Percentiles rank a stretch among this genome's conserved stretches.
phyloP scores from a whole-genome alignment of 768 basidiomycete species.

The Gloeopeniophorella convolvens region DNA sequence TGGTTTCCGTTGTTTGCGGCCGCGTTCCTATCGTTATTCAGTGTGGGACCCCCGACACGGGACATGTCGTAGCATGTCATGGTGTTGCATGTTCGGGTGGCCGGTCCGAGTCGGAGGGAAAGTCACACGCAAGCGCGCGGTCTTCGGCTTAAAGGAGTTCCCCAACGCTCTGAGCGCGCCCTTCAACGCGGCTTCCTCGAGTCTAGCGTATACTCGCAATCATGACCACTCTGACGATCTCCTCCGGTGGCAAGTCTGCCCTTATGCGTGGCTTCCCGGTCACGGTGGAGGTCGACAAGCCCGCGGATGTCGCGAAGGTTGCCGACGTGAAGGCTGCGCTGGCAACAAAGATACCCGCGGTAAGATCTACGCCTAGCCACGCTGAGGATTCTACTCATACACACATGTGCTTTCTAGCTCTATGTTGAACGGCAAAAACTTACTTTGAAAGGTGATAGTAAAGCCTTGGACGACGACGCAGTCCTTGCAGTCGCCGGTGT shows the following conservation, averaged over 20 bases:
- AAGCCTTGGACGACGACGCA: constrained; percentile 55
- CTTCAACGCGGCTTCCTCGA: background rate
- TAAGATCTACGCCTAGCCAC: constrained; percentile 21
- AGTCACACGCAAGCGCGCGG: too few relatives aligned
- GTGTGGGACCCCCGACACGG: too few relatives aligned
- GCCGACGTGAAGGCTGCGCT: constrained; percentile 64
- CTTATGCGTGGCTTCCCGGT: constrained; percentile 48
- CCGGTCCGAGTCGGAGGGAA: too few relatives aligned
- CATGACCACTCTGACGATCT: constrained; percentile 53
- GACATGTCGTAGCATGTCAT: too few relatives aligned
- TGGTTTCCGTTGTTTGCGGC: too few relatives aligned
- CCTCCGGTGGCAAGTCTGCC: constrained; percentile 37
- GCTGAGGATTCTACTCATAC: background rate
- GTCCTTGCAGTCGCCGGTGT: constrained; percentile 54
- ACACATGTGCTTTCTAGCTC: constrained; percentile 43
- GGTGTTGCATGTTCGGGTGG: too few relatives aligned
- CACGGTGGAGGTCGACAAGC: constrained; percentile 43
- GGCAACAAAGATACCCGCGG: constrained; percentile 47
- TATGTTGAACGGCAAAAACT: constrained; percentile 68
- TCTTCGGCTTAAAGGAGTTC: too few relatives aligned
- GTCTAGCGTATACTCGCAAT: background rate
- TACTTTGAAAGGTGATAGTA: constrained; percentile 53
- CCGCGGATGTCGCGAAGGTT: constrained; percentile 46
- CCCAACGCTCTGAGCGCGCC: background rate
- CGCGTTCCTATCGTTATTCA: too few relatives aligned